These are phyloP conservation scores for Hypoxylon rickii DNA, from an alignment of 495 filamentous ascomycete species.

Conservation along the genomic window DNA sequence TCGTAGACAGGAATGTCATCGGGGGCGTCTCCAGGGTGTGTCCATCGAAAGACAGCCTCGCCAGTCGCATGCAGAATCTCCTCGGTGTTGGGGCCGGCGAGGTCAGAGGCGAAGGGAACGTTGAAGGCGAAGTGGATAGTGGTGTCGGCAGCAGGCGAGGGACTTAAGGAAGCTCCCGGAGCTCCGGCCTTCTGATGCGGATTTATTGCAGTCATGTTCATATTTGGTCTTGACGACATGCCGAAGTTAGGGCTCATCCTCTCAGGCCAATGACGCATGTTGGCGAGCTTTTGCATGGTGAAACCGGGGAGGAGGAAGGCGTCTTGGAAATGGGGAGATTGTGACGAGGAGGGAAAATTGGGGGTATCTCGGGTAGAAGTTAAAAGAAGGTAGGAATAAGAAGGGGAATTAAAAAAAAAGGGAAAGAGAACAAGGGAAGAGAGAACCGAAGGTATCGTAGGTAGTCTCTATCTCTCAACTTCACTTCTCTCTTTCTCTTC, in stretches of 20 bases:
- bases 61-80: conserved; percentile 89
- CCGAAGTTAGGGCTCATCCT: conserved; percentile 81
- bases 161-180: conserved; percentile 67
- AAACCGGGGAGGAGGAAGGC: conserved; percentile 34
- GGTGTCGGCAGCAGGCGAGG: conserved; percentile 66
- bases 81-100: conserved; percentile 86
- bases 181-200: conserved; percentile 68
- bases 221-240: conserved; percentile 72
- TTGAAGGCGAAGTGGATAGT: conserved; percentile 84
- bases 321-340: conserved; percentile 32
- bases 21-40: conserved; percentile 81
- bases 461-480: conserved; percentile 35
- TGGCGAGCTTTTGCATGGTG: conserved; percentile 91
- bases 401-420: conserved; percentile 32
- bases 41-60: conserved; percentile 84
- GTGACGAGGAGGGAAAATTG: conserved; percentile 28
- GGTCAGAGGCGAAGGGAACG: conserved; percentile 88
- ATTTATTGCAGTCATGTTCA: conserved; percentile 70
- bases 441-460: conserved; percentile 39
- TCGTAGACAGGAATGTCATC: conserved; percentile 82
- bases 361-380: conserved; percentile 22
- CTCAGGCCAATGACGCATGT: conserved; percentile 87
- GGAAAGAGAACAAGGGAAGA: conserved; percentile 33
- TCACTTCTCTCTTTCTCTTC: conserved; percentile 37
- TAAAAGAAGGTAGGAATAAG: conserved; percentile 37